Conservation (phyloP, 306 rosid genomes). For the Dalbergia cultrata region DNA sequence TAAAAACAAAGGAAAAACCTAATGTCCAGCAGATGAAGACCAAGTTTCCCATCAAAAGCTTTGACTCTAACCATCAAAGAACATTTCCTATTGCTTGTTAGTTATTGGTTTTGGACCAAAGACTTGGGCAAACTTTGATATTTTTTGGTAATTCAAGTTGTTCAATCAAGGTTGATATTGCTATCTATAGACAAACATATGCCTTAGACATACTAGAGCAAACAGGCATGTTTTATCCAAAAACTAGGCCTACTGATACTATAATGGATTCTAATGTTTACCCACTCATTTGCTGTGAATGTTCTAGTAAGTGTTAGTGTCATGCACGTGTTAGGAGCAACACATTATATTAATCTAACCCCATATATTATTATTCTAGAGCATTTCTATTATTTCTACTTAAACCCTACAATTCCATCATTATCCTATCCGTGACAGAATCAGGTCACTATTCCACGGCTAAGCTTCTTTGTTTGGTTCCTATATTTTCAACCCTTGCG, state of each 20-base stretch:
- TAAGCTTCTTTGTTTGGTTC: neutral
- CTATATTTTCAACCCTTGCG: neutral
- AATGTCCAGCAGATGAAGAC: neutral
- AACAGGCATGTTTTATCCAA: neutral
- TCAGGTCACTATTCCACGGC: neutral
- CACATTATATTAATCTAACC: slow-evolving; percentile 2
- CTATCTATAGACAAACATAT: neutral
- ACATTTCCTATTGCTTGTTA: too few relatives aligned
- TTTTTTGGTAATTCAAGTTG: neutral
- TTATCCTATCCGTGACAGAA: neutral
- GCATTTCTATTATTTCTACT: neutral
- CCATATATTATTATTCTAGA: slow-evolving; percentile 2
- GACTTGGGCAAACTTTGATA: neutral
- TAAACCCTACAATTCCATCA: neutral
- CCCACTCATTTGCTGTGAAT: neutral
- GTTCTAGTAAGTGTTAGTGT: neutral
- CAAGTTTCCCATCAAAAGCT: neutral
- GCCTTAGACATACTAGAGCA: neutral
- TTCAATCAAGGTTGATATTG: neutral
- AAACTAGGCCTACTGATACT: neutral
- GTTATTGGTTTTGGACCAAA: neutral
- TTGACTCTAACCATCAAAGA: neutral
- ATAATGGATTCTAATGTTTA: neutral
- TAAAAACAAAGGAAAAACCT: neutral
- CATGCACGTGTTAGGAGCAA: neutral